phyloP scores from a whole-genome alignment of 352 stramenopile genomes.

The Pythium brachiatum region DNA sequence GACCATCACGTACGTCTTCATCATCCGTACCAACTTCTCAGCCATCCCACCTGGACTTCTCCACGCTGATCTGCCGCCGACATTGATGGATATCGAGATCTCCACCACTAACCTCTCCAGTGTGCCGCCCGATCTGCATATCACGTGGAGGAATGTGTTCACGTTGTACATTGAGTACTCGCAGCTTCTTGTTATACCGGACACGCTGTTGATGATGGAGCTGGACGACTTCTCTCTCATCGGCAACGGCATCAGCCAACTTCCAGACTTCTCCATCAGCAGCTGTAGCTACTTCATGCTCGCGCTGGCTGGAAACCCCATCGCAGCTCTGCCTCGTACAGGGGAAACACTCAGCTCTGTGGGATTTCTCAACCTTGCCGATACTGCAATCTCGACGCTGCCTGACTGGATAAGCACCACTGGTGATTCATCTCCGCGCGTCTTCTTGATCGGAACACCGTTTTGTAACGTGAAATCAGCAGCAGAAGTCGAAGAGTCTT shows the following conservation, averaged over 20 bases:
- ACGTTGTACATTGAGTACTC: constrained; percentile 19
- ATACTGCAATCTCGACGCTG: neutral
- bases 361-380: neutral
- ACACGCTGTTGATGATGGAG: neutral
- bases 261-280: neutral
- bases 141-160: neutral
- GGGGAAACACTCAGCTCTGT: neutral
- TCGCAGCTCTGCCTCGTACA: neutral
- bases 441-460: constrained; percentile 6
- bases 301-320: constrained; percentile 2
- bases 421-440: neutral
- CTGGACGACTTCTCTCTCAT: constrained; percentile 15
- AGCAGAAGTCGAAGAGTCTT: neutral
- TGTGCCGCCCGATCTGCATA: constrained; percentile 11
- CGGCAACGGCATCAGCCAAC: constrained; percentile 4
- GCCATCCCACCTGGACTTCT: constrained; percentile 9
- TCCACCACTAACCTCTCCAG: constrained; percentile 14
- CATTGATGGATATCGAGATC: constrained; percentile 18
- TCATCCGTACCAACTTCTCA: constrained; percentile 16
- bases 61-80: constrained; percentile 5
- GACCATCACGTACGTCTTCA: constrained; percentile 12
- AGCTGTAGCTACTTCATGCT: neutral
- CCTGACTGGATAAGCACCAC: neutral
- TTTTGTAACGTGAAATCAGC: neutral
- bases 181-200: neutral